phyloP scores from a whole-genome alignment of 129 eudicot genomes.

The Flaveria trinervia region DNA sequence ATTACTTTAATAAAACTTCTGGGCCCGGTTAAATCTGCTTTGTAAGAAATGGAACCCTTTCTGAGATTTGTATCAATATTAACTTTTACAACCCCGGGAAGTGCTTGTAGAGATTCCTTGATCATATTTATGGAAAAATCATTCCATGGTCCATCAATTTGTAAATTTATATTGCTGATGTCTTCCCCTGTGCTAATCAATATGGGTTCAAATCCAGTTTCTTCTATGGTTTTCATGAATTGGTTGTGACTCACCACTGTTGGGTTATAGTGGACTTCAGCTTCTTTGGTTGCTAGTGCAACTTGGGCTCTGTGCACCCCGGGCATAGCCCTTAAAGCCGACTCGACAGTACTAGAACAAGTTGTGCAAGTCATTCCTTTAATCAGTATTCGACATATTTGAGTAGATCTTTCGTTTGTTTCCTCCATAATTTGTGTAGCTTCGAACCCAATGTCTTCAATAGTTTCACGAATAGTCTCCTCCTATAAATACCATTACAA shows the following conservation, averaged over 20 bases:
- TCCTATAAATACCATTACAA: slow-evolving; percentile 40
- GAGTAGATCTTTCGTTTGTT: slow-evolving; percentile 45
- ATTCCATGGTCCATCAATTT: slow-evolving; percentile 56
- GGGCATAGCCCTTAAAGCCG: slow-evolving; percentile 44
- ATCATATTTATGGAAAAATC: slow-evolving; percentile 44
- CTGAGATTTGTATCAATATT: slow-evolving; percentile 44
- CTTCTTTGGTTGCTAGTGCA: slow-evolving; percentile 82
- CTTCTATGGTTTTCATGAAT: slow-evolving; percentile 48
- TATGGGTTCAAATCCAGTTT: slow-evolving; percentile 67
- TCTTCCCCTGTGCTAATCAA: slow-evolving; percentile 73
- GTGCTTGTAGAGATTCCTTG: slow-evolving; percentile 56
- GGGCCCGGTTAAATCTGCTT: slow-evolving; percentile 73
- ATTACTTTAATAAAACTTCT: slow-evolving; percentile 65
- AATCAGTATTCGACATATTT: slow-evolving; percentile 64
- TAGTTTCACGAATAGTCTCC: slow-evolving; percentile 73
- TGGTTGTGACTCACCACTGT: slow-evolving; percentile 39
- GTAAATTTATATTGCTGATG: slow-evolving; percentile 53
- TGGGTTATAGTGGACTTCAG: slow-evolving; percentile 74
- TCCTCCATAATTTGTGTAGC: slow-evolving; percentile 56
- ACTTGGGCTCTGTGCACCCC: slow-evolving; percentile 77
- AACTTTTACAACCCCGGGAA: slow-evolving; percentile 66
- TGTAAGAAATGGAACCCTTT: slow-evolving; percentile 59
- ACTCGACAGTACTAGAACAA: slow-evolving; percentile 70
- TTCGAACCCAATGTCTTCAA: slow-evolving; percentile 77
- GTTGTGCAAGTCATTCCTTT: slow-evolving; percentile 82